Base-by-base conservation (phyloP, 2,329 filamentous ascomycete species). In the Cryphonectria parasitica region DNA sequence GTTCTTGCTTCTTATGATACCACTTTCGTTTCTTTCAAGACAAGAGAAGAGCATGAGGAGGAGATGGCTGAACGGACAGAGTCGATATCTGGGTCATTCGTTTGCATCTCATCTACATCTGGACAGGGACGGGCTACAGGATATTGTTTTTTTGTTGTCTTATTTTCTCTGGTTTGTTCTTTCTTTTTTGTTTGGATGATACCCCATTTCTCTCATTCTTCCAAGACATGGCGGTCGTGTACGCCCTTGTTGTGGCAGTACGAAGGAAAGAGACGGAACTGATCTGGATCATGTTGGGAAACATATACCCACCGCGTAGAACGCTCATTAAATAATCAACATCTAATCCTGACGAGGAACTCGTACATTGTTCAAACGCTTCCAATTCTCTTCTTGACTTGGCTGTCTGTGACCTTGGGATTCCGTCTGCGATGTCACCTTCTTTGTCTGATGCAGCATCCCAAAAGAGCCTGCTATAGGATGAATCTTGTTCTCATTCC, bases 11-110 rank as follows among this genome's bases (percentile, higher is more conserved):
- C 61, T 54, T 22, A 69, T 54, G 67, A 69, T 71, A 72, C 69
- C 70, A 71, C 69, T 70, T 72, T 73, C 72, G 65, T 66, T 73
- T 71, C 63, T 43, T 43, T 36, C 52, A 6, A 22, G 22, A 28
- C 52, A 6, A 22, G 22, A 28, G 54, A 28, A 25, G 25, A 58
- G 54, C 8, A 25, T 4, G 15, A 58, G 25, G 25, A 28, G 6
- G 54, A 25, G 25, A 28, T 28, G 52, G 43, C 43, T 45, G 43
- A 19, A 45, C 43, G 43, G 13, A 10, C 13, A 58, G 52, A 70
- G 39, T 68, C 4, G 49, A 64, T 22, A 36, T 25, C 22, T 22
- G 31, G 41, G 25, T 66, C 68, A 15, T 45, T 70, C 36, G 13
- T 68, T 64, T 64, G 60, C 28, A 36, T 66, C 65, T 68, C 36